phyloP scores from a whole-genome alignment of 164 flowering plant species.

The Hamamelis virginiana region DNA sequence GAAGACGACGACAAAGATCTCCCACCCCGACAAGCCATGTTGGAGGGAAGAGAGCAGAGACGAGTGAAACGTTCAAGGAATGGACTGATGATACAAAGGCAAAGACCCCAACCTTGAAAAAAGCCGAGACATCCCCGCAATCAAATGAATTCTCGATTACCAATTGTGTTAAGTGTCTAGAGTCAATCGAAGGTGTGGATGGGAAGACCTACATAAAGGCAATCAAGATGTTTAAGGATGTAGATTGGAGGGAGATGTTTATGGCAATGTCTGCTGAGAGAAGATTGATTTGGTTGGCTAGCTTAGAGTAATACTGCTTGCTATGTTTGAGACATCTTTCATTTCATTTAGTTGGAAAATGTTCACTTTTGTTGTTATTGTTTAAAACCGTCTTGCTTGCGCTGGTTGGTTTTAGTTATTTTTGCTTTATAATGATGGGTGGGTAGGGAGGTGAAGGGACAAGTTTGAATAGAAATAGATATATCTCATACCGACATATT shows the following conservation, averaged over 20 bases:
- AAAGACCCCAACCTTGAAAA: neutral
- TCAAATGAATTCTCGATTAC: constrained; percentile 7
- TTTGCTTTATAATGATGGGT: too few relatives aligned
- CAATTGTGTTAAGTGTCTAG: constrained; percentile 11
- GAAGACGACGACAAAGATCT: neutral
- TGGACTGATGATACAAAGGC: neutral
- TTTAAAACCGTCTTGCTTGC: too few relatives aligned
- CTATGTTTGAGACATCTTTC: too few relatives aligned
- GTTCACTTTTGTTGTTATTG: too few relatives aligned
- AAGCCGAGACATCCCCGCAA: neutral
- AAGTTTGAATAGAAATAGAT: too few relatives aligned
- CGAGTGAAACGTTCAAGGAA: constrained; percentile 4
- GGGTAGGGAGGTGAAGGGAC: too few relatives aligned
- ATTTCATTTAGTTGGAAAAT: too few relatives aligned
- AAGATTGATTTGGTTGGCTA: constrained; percentile 14
- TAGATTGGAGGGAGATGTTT: constrained; percentile 21
- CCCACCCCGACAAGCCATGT: constrained; percentile 6
- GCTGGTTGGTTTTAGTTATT: too few relatives aligned
- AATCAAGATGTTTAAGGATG: constrained; percentile 16
- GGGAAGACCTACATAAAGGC: constrained; percentile 15
- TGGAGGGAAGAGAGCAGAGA: neutral
- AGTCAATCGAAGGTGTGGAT: constrained; percentile 20
- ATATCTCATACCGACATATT: too few relatives aligned
- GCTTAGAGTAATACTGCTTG: constrained; percentile 11
- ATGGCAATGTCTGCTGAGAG: constrained; percentile 19